Percentiles rank a stretch among this genome's conserved stretches.
Evolutionary conservation across 1,284 basidiomycete species (phyloP).

Genomic region (Polyporus tsugae): DNA sequence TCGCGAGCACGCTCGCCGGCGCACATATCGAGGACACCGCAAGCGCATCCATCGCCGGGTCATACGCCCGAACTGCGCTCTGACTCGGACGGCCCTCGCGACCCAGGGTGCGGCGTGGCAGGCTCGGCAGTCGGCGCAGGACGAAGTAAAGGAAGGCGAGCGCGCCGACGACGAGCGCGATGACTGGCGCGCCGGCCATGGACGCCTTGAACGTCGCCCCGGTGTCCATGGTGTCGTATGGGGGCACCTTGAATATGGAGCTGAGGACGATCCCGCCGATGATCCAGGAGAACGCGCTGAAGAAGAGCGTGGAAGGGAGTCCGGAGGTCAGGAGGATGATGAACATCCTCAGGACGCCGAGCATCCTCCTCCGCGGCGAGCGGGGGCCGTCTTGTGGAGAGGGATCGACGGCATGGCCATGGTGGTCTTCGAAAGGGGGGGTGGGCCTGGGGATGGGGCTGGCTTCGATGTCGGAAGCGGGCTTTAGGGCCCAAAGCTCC

Average conservation of each 20-base stretch:
- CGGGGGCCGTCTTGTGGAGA: not conserved
- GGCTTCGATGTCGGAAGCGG: not conserved
- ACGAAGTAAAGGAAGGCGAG: not conserved
- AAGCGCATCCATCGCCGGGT: not conserved
- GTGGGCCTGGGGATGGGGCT: not conserved
- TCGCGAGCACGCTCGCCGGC: conserved; percentile 1
- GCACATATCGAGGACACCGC: not conserved
- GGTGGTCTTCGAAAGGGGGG: not conserved
- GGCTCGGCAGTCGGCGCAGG: not conserved
- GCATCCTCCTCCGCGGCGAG: not conserved
- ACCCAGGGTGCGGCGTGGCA: not conserved
- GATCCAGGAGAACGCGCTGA: not conserved
- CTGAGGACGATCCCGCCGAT: not conserved
- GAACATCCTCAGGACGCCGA: not conserved
- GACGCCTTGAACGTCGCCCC: not conserved
- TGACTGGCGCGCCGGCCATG: not conserved
- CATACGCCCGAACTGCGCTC: not conserved
- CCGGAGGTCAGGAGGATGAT: not conserved
- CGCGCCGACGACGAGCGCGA: not conserved
- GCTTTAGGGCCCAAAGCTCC: not conserved
- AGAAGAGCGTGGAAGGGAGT: not conserved
- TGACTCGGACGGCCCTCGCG: not conserved
- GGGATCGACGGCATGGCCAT: not conserved
- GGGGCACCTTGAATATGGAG: not conserved
- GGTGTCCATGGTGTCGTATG: not conserved